Evolutionary conservation across 768 basidiomycete genomes (phyloP).

Genomic region (Trametes maxima): DNA sequence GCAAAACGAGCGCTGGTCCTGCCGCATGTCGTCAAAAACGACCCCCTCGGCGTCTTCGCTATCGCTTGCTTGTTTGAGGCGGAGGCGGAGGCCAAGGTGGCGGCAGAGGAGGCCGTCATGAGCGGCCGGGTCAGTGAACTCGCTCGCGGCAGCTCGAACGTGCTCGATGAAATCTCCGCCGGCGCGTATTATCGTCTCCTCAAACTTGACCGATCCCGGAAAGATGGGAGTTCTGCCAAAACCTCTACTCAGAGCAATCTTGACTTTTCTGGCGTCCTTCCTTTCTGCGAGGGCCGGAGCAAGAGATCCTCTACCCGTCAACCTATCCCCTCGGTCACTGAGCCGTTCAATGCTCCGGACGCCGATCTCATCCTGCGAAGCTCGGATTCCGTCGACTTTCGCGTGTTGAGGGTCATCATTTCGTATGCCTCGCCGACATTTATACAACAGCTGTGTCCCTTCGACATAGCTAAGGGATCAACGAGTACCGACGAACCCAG

Average conservation of each 20-base stretch:
- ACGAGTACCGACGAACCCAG: background rate
- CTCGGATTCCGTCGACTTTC: slow-evolving; percentile 14
- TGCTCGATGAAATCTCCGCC: slow-evolving; percentile 14
- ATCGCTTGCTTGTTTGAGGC: slow-evolving; percentile 38
- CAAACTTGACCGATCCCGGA: slow-evolving; percentile 1
- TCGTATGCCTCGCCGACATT: slow-evolving; percentile 34
- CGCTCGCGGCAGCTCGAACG: slow-evolving; percentile 32
- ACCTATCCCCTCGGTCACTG: background rate
- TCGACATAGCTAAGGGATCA: background rate
- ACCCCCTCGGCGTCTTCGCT: slow-evolving; percentile 37
- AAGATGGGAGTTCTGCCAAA: background rate
- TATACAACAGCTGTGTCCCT: background rate
- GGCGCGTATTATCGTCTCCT: slow-evolving; percentile 17
- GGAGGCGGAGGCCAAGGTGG: slow-evolving; percentile 43
- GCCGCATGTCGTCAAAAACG: slow-evolving; percentile 30
- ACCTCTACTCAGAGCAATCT: background rate
- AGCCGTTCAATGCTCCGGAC: slow-evolving; percentile 7
- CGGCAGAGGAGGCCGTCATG: slow-evolving; percentile 47
- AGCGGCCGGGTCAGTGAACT: slow-evolving; percentile 43
- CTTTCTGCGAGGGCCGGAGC: background rate
- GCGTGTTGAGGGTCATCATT: slow-evolving; percentile 6
- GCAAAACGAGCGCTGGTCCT: background rate
- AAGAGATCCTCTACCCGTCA: background rate
- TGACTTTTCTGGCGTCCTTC: background rate
- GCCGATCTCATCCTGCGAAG: slow-evolving; percentile 16